Evolutionary conservation across 345 rosid genomes (phyloP), one percentile per base, ranked within the genome.

Genomic region (Brassica incana): DNA sequence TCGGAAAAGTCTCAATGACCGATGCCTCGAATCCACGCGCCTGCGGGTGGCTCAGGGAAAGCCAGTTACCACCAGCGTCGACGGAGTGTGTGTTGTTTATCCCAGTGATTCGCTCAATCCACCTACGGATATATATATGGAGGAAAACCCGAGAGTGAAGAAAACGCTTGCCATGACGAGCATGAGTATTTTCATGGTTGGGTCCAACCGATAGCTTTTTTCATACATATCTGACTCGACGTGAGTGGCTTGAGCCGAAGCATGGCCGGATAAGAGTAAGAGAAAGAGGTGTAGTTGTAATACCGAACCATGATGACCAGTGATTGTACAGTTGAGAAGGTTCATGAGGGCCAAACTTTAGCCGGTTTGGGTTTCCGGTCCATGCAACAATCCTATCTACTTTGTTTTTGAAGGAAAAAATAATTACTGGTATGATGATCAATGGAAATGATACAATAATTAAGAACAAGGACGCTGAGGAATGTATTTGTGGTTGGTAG

Each of bases 61-160:
- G 81, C 66, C 82, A 81, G 58, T 71, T 81, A 9, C 83, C 58
- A 3, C 83, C 58, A 2, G 62, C 38, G n/a, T 66, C 58, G 1
- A 16, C 5, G 29, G 78, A 1, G 10, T 68, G 60, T 61, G 38
- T 64, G 43, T 59, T 35, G 50, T 59, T 27, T 4, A 54, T 14
- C 6, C 84, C 81, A 33, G 30, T 16, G 36, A 88, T 78, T 3
- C 83, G 66, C 6, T 68, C 85, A 9, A 82, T 27, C 74, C 91
- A 92, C 76, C 80, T 89, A 6, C 93, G 89, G 71, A 90, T 32
- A 66, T 88, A 66, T 88, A 94, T 63, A 92, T 77, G 25, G 94
- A 88, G 86, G 85, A 88, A 80, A 90, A 90, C 1, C 97, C 97
- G 43, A 92, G 52, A 14, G 86, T 88, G 76, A 90, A 90, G 60